Conservation (phyloP, 2,329 filamentous ascomycete genomes). For the Podosphaera fusca region DNA sequence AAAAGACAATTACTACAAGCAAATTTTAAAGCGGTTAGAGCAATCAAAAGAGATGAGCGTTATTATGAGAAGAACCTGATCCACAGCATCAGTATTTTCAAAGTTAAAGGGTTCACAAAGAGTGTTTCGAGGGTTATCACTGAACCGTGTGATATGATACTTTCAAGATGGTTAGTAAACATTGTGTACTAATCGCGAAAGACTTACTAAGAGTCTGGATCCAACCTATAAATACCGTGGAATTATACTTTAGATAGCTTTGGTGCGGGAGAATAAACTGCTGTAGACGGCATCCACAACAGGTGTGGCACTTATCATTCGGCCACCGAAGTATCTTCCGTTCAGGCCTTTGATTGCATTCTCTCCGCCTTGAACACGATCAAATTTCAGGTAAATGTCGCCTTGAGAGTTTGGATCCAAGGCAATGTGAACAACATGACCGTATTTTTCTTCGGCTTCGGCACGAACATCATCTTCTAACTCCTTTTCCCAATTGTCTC, state of each 20-base stretch:
- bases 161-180: background rate
- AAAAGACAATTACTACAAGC: background rate
- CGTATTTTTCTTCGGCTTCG: slow-evolving; percentile 90
- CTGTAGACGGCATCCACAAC: slow-evolving; percentile 98
- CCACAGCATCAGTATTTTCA: background rate
- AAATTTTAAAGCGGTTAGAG: slow-evolving; percentile 8
- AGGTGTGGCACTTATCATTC: slow-evolving; percentile 80
- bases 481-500: slow-evolving; percentile 74
- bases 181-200: background rate
- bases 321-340: slow-evolving; percentile 82
- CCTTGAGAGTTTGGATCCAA: slow-evolving; percentile 83
- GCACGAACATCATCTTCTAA: slow-evolving; percentile 79
- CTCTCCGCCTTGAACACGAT: slow-evolving; percentile 80
- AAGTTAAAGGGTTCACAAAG: background rate
- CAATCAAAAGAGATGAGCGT: slow-evolving; percentile 12
- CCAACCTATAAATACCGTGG: slow-evolving; percentile 4
- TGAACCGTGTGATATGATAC: background rate
- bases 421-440: slow-evolving; percentile 89
- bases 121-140: background rate
- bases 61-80: slow-evolving; percentile 6
- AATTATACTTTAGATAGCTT: slow-evolving; percentile 41
- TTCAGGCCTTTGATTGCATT: slow-evolving; percentile 97
- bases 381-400: slow-evolving; percentile 97
- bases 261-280: slow-evolving; percentile 76
- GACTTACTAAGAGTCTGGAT: slow-evolving; percentile 14